Percentiles rank a stretch among this genome's conserved stretches.
Evolutionary conservation across 495 filamentous ascomycete species (phyloP).

Genomic region (Penicillium steckii): DNA sequence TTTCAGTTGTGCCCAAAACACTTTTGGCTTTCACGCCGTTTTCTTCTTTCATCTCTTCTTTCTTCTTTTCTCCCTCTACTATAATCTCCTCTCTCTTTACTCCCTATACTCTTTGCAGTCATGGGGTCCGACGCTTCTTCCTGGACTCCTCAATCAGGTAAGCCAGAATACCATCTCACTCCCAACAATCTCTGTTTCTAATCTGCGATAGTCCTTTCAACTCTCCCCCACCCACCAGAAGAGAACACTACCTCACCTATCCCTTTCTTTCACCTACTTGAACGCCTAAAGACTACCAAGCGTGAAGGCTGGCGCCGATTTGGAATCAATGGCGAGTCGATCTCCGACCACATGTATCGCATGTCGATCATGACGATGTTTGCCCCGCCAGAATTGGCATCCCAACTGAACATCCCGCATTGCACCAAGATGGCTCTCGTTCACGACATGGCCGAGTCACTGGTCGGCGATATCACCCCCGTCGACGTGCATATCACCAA

Average conservation of each 20-base stretch:
- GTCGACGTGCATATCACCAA: slow-evolving; percentile 62
- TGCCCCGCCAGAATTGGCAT: slow-evolving; percentile 72
- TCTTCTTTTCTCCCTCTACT: slow-evolving; percentile 2
- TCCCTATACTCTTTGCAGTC: neutral
- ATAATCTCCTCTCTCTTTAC: neutral
- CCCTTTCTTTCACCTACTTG: slow-evolving; percentile 89
- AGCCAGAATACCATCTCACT: neutral
- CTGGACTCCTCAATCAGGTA: slow-evolving; percentile 25
- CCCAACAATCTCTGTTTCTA: neutral
- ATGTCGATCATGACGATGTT: slow-evolving; percentile 97
- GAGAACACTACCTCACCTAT: slow-evolving; percentile 70
- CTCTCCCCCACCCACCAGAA: slow-evolving; percentile 49
- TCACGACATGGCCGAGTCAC: slow-evolving; percentile 94
- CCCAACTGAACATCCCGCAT: slow-evolving; percentile 68
- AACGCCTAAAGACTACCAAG: slow-evolving; percentile 90
- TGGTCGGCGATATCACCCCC: slow-evolving; percentile 96
- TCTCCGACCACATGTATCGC: slow-evolving; percentile 98
- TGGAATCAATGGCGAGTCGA: slow-evolving; percentile 76
- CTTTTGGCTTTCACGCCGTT: slow-evolving; percentile 7
- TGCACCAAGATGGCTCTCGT: slow-evolving; percentile 93
- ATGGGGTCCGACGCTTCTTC: slow-evolving; percentile 25
- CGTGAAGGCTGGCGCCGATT: slow-evolving; percentile 95
- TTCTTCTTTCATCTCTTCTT: neutral
- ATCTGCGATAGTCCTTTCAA: slow-evolving; percentile 37
- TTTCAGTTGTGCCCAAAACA: slow-evolving; percentile 6